A percentile compares a stretch with the other conserved stretches of the same genome.
phyloP scores from a whole-genome alignment of 805 yeast genomes.

The Saturnispora silvae region DNA sequence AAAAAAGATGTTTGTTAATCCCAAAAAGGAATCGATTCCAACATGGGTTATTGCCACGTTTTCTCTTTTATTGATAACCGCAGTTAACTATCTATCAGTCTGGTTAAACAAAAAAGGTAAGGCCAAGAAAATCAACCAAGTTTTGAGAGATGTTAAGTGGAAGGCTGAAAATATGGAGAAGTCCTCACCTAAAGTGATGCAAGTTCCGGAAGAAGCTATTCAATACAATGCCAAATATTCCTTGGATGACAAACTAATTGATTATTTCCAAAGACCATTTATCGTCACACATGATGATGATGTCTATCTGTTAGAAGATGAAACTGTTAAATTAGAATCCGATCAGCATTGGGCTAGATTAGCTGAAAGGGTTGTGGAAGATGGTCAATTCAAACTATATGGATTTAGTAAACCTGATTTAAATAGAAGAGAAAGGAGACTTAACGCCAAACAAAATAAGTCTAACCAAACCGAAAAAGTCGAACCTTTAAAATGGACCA shows the following conservation, averaged over 20 bases:
- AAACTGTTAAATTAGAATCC: slow-evolving; percentile 8
- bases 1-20: slow-evolving; percentile 9
- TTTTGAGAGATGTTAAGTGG: slow-evolving; percentile 13
- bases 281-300: slow-evolving; percentile 14
- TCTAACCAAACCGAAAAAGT: not conserved
- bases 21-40: slow-evolving; percentile 9
- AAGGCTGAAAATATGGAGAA: slow-evolving; percentile 12
- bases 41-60: slow-evolving; percentile 7
- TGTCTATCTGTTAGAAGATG: slow-evolving; percentile 11
- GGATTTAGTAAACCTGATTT: slow-evolving; percentile 11
- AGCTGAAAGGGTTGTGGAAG: slow-evolving; percentile 9
- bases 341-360: slow-evolving; percentile 9
- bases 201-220: slow-evolving; percentile 12
- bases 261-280: slow-evolving; percentile 13
- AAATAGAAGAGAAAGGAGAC: slow-evolving; percentile 13
- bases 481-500: slow-evolving; percentile 7
- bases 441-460: slow-evolving; percentile 3
- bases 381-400: slow-evolving; percentile 10
- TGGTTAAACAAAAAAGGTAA: slow-evolving; percentile 10
- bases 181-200: slow-evolving; percentile 10
- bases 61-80: slow-evolving; percentile 3
- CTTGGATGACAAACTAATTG: slow-evolving; percentile 12
- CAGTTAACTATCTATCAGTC: slow-evolving; percentile 11
- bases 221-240: slow-evolving; percentile 6
- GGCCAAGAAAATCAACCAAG: slow-evolving; percentile 11